Percentiles rank a stretch among this genome's conserved stretches.
These are phyloP conservation scores for Lachnum nothofagi DNA, from an alignment of 2,329 filamentous ascomycete species.

Conservation along the genomic window DNA sequence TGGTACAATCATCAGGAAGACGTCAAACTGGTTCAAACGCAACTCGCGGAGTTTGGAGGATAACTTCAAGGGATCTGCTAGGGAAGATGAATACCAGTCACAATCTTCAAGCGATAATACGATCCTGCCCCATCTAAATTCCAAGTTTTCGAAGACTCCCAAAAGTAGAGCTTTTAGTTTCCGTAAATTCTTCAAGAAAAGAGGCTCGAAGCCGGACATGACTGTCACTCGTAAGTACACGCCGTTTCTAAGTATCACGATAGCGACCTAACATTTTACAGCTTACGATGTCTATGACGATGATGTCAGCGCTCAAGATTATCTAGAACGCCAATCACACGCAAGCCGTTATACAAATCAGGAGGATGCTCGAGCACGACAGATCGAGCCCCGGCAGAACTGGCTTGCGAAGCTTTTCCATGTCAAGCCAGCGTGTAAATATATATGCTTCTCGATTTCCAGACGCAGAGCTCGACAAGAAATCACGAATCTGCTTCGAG, in stretches of 20 bases:
- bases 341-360: conserved; percentile 35
- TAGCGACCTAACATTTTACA: conserved; percentile 13
- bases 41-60: conserved; percentile 24
- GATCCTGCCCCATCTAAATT: conserved; percentile 4
- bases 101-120: conserved; percentile 17
- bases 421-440: conserved; percentile 73
- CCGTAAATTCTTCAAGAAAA: conserved; percentile 30
- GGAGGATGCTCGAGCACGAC: conserved; percentile 33
- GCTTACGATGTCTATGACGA: conserved; percentile 28
- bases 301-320: conserved; percentile 22
- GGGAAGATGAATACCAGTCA: conserved; percentile 11
- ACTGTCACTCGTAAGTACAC: conserved; percentile 26
- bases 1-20: conserved; percentile 28
- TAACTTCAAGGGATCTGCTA: conserved; percentile 15
- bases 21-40: conserved; percentile 32
- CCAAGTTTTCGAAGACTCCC: conserved; percentile 3
- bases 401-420: conserved; percentile 88
- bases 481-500: conserved; percentile 65
- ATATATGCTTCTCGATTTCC: conserved; percentile 70
- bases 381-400: conserved; percentile 67
- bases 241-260: background rate
- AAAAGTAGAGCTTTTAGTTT: conserved; percentile 31
- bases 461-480: conserved; percentile 73
- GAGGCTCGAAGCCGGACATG: conserved; percentile 26
- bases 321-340: conserved; percentile 21